Percentiles rank a stretch among this genome's conserved stretches.
Evolutionary conservation across 2,329 filamentous ascomycete species (phyloP).

Genomic region (Aotearoamyces nothofagi): DNA sequence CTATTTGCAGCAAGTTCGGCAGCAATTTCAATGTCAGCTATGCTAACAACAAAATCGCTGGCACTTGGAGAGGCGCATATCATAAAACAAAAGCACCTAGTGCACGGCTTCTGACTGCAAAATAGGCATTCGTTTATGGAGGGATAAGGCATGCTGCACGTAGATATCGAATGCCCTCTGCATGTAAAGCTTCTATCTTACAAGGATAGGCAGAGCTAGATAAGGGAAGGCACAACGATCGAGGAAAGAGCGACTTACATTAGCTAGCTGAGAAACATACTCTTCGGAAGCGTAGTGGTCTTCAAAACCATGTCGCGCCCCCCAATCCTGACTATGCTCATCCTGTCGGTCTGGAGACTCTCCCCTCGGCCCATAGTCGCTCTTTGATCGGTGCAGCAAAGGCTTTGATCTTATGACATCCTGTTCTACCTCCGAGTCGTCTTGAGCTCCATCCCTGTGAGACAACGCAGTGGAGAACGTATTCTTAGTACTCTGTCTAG

Average conservation of each 20-base stretch:
- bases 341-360: constrained; percentile 16
- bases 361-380: constrained; percentile 32
- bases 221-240: too few relatives aligned
- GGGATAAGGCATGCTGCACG: too few relatives aligned
- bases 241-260: constrained; percentile 29
- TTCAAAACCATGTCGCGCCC: constrained; percentile 53
- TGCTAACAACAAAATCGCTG: too few relatives aligned
- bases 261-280: constrained; percentile 51
- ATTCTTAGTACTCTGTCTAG: neutral
- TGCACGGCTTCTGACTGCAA: too few relatives aligned
- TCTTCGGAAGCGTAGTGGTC: constrained; percentile 58
- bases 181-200: too few relatives aligned
- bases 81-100: too few relatives aligned
- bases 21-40: too few relatives aligned
- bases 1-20: too few relatives aligned
- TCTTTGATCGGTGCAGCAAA: constrained; percentile 27
- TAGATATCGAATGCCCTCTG: too few relatives aligned
- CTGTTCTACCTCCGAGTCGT: constrained; percentile 14
- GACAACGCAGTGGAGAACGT: constrained; percentile 8
- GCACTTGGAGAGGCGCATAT: too few relatives aligned
- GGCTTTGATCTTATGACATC: constrained; percentile 11
- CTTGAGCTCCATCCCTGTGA: constrained; percentile 11
- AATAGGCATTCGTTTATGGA: too few relatives aligned
- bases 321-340: constrained; percentile 17
- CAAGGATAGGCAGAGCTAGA: too few relatives aligned